Conservation (phyloP, 768 basidiomycete genomes). For the Mycena haematopus region DNA sequence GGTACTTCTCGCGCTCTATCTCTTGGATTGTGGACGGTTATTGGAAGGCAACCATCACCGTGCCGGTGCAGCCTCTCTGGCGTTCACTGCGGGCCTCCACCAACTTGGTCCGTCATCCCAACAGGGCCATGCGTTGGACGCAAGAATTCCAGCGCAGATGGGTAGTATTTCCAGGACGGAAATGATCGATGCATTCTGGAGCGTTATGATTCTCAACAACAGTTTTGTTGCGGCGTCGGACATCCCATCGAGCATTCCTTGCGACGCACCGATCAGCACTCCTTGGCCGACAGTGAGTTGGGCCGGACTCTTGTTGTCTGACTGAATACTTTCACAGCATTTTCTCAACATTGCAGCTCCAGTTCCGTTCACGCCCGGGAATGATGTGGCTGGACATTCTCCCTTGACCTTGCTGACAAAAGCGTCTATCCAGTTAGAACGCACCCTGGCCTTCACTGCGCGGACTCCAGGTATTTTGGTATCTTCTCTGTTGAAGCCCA, state of each 20-base stretch:
- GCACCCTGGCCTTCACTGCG: neutral
- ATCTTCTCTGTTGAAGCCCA: neutral
- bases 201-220: slow-evolving; percentile 20
- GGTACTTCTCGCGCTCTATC: slow-evolving; percentile 24
- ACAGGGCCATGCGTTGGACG: neutral
- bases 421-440: slow-evolving; percentile 17
- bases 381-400: neutral
- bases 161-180: neutral
- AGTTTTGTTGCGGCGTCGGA: slow-evolving; percentile 20
- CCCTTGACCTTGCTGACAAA: neutral
- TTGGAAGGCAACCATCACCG: slow-evolving; percentile 13
- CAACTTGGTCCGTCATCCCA: neutral
- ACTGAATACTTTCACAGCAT: neutral
- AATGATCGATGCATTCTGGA: slow-evolving; percentile 23
- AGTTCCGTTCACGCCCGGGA: neutral
- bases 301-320: neutral
- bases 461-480: neutral
- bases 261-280: slow-evolving; percentile 10
- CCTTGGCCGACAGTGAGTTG: slow-evolving; percentile 15
- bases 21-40: slow-evolving; percentile 7
- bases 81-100: slow-evolving; percentile 17
- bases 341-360: neutral
- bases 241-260: slow-evolving; percentile 13
- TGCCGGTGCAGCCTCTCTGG: slow-evolving; percentile 21
- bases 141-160: neutral